phyloP scores from a whole-genome alignment of 345 rosid genomes.

The Citrus sinensis region DVS_A1.0 CM039167.1:5119501-5120000 shows the following conservation, averaged over 20 bases:
- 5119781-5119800: constrained; percentile 92
- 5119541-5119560: neutral
- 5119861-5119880: neutral
- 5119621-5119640: neutral
- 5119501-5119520: neutral
- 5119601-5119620: neutral
- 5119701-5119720: constrained; percentile 4
- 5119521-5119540: neutral
- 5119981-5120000: constrained; percentile 98
- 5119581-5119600: neutral
- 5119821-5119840: constrained; percentile 2
- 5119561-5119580: neutral
- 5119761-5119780: constrained; percentile 95
- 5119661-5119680: neutral
- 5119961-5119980: constrained; percentile 37
- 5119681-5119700: neutral
- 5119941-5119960: neutral
- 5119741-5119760: constrained; percentile 97
- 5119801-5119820: constrained; percentile 19
- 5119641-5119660: neutral
- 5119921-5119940: neutral
- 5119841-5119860: neutral
- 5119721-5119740: constrained; percentile 69
- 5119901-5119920: neutral
- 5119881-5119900: neutral